Evolutionary conservation across 225 moss, liverwort and hornwort species (phyloP), one percentile per base, ranked within the genome.

Genomic region (Climacium dendroides): DNA sequence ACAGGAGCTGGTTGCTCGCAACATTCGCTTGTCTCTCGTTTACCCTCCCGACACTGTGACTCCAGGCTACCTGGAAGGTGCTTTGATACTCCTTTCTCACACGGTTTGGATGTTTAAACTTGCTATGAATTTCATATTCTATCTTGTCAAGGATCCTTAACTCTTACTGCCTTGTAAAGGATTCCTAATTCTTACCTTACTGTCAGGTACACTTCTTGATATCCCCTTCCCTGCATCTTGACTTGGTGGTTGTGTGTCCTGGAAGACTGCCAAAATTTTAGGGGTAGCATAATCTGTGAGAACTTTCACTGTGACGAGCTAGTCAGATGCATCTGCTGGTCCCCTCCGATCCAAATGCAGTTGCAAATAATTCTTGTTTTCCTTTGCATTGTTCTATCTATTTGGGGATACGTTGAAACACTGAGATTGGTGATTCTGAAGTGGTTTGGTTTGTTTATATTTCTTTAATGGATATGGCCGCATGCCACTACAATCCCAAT

Each of bases 31-130:
- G 74, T 97, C 96, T 57, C 79, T 99, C 58, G 88, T 96, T 82
- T 97, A 90, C 84, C 98, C 98, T 89, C 97, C 98, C 61, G 96
- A 99, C 86, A 97, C 98, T 9, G 43, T 89, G 43, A 97, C 98
- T 84, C 96, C 97, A 22, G 91, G 94, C 47, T 95, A 82, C 78
- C 65, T 84, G 43, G 96, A 99, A 95, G 98, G 97, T 98, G 70
- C 76, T 87, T 58, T 87, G 43, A 66, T 79, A 63, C 52, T 87
- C 79, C 52, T 81, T 67, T 83, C 63, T 63, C 52, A 48, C 60
- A 59, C 63, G 77, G 34, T 81, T 87, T 88, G 86, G 34, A 74
- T 78, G 30, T 53, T n/a, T 35, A 14, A 47, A 66, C 69, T 74
- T 19, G 73, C 58, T 71, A 43, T 65, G 72, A 48, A 77, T 74